Evolutionary conservation across 805 yeast species (phyloP).

Genomic region (Peterozyma xylosa): DNA sequence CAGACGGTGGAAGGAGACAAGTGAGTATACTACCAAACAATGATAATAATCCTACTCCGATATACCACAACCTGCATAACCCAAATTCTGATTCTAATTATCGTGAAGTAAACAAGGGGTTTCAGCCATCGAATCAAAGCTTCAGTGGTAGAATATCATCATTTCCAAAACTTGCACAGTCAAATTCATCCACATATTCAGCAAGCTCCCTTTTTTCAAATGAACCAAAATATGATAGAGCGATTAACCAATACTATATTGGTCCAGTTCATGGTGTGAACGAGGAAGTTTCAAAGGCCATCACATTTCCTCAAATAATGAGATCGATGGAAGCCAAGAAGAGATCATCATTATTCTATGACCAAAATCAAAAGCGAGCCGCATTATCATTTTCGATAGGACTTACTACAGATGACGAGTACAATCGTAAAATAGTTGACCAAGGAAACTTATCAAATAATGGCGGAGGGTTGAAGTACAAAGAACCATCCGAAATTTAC

Average conservation of each 20-base stretch:
- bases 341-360: slow-evolving; percentile 21
- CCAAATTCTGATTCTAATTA: not conserved
- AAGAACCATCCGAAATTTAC: slow-evolving; percentile 76
- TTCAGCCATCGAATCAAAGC: not conserved
- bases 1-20: not conserved
- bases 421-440: slow-evolving; percentile 15
- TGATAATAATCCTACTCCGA: not conserved
- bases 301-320: slow-evolving; percentile 55
- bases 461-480: slow-evolving; percentile 33
- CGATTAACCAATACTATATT: slow-evolving; percentile 61
- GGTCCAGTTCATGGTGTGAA: slow-evolving; percentile 33
- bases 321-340: slow-evolving; percentile 33
- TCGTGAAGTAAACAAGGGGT: not conserved
- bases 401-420: slow-evolving; percentile 28
- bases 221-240: slow-evolving; percentile 42
- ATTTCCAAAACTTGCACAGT: not conserved
- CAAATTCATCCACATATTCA: not conserved
- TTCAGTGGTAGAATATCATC: not conserved
- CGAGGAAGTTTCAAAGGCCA: slow-evolving; percentile 27
- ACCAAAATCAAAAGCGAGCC: slow-evolving; percentile 23
- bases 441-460: slow-evolving; percentile 8
- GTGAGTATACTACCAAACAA: not conserved
- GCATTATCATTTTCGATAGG: slow-evolving; percentile 42
- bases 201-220: slow-evolving; percentile 7
- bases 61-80: not conserved